Conservation (phyloP, 1,284 basidiomycete genomes). For the Papiliotrema flavescens region DNA sequence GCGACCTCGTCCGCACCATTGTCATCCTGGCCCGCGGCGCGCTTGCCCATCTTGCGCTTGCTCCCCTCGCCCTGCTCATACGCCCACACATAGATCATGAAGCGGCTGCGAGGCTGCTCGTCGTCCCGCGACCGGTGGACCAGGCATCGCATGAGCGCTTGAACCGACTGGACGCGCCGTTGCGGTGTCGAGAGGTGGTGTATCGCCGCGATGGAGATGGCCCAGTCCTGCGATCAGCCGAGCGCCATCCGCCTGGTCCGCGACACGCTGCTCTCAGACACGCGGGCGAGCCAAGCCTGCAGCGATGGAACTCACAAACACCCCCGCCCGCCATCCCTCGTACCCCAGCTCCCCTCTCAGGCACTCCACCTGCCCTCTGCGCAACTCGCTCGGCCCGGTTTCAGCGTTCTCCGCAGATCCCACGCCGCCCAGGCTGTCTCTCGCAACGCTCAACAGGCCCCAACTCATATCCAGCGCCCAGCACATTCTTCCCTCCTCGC, state of each 20-base stretch:
- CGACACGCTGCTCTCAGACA: neutral
- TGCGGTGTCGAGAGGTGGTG: constrained; percentile 81
- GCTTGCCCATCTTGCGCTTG: constrained; percentile 62
- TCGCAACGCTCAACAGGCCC: constrained; percentile 73
- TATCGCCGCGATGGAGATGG: constrained; percentile 91
- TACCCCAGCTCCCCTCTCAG: constrained; percentile 61
- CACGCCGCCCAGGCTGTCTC: constrained; percentile 51
- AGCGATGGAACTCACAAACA: constrained; percentile 62
- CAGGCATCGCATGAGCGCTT: constrained; percentile 51
- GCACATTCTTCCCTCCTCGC: constrained; percentile 46
- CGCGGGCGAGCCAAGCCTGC: neutral
- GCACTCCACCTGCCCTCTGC: constrained; percentile 29
- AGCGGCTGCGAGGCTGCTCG: constrained; percentile 57
- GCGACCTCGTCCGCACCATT: neutral
- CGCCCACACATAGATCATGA: constrained; percentile 98
- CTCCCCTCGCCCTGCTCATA: constrained; percentile 84
- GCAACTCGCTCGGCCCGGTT: no score
- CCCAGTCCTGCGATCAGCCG: constrained; percentile 67
- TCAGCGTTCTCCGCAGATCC: no score
- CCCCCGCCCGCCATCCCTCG: constrained; percentile 63
- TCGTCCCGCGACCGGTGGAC: constrained; percentile 17
- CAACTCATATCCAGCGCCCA: constrained; percentile 78
- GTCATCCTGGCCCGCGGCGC: constrained; percentile 4
- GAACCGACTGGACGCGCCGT: constrained; percentile 66
- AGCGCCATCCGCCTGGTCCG: neutral